Conservation (phyloP, 495 filamentous ascomycete species). For the Hyaloscypha bicolor region DNA sequence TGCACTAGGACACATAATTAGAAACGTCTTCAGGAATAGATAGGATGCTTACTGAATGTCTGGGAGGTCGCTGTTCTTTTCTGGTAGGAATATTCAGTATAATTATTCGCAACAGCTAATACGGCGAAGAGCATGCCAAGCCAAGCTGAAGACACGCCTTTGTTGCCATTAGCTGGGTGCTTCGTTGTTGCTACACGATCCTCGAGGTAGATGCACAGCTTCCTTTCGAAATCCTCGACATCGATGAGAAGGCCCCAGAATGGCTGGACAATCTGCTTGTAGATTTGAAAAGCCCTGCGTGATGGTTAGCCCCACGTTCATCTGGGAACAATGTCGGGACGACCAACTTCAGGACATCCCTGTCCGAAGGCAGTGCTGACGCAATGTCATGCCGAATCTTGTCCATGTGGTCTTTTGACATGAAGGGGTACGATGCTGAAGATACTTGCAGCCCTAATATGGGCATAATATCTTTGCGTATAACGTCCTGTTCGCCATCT, state of each 20-base stretch:
- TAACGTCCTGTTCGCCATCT: constrained; percentile 44
- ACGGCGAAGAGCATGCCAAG: constrained; percentile 78
- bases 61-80: constrained; percentile 54
- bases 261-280: constrained; percentile 75
- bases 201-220: constrained; percentile 67
- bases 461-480: constrained; percentile 69
- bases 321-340: neutral
- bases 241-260: constrained; percentile 81
- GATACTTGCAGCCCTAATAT: constrained; percentile 83
- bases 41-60: constrained; percentile 21
- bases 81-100: constrained; percentile 66
- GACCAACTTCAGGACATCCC: constrained; percentile 58
- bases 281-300: constrained; percentile 67
- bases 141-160: constrained; percentile 64
- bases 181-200: constrained; percentile 52
- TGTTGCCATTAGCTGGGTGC: constrained; percentile 44
- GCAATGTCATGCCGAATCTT: constrained; percentile 74
- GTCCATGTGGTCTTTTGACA: constrained; percentile 70
- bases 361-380: constrained; percentile 61
- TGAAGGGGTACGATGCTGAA: constrained; percentile 79
- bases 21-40: neutral
- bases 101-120: constrained; percentile 81
- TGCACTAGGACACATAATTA: constrained; percentile 47
- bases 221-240: constrained; percentile 64
- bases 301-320: constrained; percentile 4